Evolutionary conservation across 2,329 filamentous ascomycete genomes (phyloP).

Genomic region (Dactylonectria estremocensis): DNA sequence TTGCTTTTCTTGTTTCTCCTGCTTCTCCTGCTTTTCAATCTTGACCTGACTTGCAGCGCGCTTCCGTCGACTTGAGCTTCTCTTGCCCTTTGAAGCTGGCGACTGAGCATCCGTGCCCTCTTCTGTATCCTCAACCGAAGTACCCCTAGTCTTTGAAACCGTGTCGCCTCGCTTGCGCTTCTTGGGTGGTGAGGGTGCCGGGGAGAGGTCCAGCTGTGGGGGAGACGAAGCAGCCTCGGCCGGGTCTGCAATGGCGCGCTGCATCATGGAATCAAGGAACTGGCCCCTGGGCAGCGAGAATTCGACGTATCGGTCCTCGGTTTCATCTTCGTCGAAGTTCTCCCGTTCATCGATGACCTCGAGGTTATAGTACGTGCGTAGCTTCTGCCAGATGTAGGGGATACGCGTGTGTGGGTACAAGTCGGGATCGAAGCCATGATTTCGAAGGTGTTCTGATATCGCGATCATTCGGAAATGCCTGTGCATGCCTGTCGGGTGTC

Average conservation of each 20-base stretch:
- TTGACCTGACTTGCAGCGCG: slow-evolving; percentile 61
- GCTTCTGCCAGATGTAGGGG: slow-evolving; percentile 91
- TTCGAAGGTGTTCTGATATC: slow-evolving; percentile 84
- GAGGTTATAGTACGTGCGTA: slow-evolving; percentile 87
- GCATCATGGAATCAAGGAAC: slow-evolving; percentile 64
- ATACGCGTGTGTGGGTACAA: slow-evolving; percentile 85
- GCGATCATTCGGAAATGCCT: slow-evolving; percentile 95
- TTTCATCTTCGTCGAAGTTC: slow-evolving; percentile 73
- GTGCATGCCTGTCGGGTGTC: slow-evolving; percentile 78
- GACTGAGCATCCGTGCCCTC: slow-evolving; percentile 60
- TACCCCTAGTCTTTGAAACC: slow-evolving; percentile 55
- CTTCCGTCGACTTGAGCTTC: slow-evolving; percentile 61
- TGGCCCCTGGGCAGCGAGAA: slow-evolving; percentile 72
- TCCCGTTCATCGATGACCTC: slow-evolving; percentile 89
- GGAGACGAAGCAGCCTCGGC: slow-evolving; percentile 66
- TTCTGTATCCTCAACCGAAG: slow-evolving; percentile 66
- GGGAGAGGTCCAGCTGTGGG: slow-evolving; percentile 59
- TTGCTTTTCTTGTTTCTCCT: slow-evolving; percentile 54
- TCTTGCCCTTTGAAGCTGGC: slow-evolving; percentile 55
- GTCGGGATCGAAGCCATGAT: slow-evolving; percentile 83
- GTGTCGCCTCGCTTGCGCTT: slow-evolving; percentile 64
- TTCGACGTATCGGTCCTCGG: slow-evolving; percentile 74
- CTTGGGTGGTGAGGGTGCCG: slow-evolving; percentile 52
- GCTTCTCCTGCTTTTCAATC: slow-evolving; percentile 47
- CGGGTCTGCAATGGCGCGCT: slow-evolving; percentile 60